Evolutionary conservation across 345 rosid species (phyloP), one percentile per base, ranked within the genome.

Genomic region (Cochlearia excelsa): DNA sequence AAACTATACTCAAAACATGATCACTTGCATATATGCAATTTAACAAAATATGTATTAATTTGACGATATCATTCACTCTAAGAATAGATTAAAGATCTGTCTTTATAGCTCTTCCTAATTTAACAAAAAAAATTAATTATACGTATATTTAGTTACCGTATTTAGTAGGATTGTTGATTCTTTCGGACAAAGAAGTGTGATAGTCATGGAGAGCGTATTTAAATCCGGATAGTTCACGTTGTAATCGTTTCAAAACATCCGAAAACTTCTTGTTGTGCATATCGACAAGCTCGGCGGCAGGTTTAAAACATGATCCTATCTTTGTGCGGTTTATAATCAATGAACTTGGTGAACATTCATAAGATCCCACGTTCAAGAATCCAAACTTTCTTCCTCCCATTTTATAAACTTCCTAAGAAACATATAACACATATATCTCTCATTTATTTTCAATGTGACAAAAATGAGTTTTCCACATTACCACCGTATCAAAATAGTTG

Each of bases 371-470:
- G 4, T 52, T 64, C 37, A 72, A n/a, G n/a, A 82, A 43, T 56
- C 78, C 82, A 45, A 82, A 82, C 51, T 76, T 78, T 41, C 82
- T 78, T 59, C 84, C 87, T 53, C 84, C 84, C 46, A 43, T 38
- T 48, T 62, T 59, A 43, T 78, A 63, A 33, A 82, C 56, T 53
- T 71, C 78, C 84, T 82, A 33, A 5, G 35, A 46, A 55, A 63
- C 28, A 46, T 34, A 52, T 2, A 54, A 55, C 59, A 55, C 59
- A 59, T 41, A 55, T 52, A 43, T 41, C 7, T 37, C 27, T 34
- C 42, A 33, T 48, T 45, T 6, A 38, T 28, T 2, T 33, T 2
- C 35, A 3, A 33, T 2, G 35, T 33, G 35, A 2, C 35, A 33
- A 33, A 33, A 2, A 33, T 33, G 35, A 33, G 35, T 37, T 6